Percentiles rank a stretch among this genome's conserved stretches.
These are phyloP conservation scores for Dacryopinax spathularia DNA, from an alignment of 768 basidiomycete species.

Conservation along the genomic window DNA sequence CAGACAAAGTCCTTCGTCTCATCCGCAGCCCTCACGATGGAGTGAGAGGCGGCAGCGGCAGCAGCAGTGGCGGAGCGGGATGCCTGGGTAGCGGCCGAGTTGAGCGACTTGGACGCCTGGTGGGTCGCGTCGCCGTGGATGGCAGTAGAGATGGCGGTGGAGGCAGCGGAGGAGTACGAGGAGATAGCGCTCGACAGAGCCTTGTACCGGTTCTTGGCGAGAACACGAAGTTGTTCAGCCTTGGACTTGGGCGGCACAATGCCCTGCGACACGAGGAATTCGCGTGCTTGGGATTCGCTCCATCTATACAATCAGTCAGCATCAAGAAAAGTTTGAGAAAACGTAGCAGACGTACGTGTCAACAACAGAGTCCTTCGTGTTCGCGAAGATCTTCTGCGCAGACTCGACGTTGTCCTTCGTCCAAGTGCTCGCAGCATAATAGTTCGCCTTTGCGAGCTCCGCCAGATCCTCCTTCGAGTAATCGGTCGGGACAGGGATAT, in stretches of 20 bases:
- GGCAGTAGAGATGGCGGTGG: constrained; percentile 40
- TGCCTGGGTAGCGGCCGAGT: neutral
- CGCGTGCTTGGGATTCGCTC: constrained; percentile 69
- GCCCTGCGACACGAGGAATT: constrained; percentile 77
- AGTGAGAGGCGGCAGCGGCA: constrained; percentile 37
- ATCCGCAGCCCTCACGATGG: constrained; percentile 41
- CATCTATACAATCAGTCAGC: constrained; percentile 29
- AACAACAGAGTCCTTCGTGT: constrained; percentile 38
- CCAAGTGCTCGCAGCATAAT: constrained; percentile 37
- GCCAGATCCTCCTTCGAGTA: constrained; percentile 29
- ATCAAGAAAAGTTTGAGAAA: neutral
- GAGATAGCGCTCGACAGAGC: constrained; percentile 47
- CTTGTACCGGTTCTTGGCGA: constrained; percentile 55
- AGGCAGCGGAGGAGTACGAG: constrained; percentile 36
- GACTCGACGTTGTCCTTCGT: constrained; percentile 46
- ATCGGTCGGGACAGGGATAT: constrained; percentile 39
- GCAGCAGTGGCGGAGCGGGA: constrained; percentile 9
- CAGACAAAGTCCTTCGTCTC: constrained; percentile 76
- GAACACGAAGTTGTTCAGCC: constrained; percentile 60
- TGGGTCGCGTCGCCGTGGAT: constrained; percentile 32
- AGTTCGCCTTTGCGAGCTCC: constrained; percentile 47
- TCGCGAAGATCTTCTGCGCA: constrained; percentile 48
- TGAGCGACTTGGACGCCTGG: constrained; percentile 22
- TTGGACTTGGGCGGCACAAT: constrained; percentile 68
- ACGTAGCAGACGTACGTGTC: constrained; percentile 31